Base-by-base conservation (phyloP, 192 early-diverging fungal genomes). In the Oehlia diaphana region DNA sequence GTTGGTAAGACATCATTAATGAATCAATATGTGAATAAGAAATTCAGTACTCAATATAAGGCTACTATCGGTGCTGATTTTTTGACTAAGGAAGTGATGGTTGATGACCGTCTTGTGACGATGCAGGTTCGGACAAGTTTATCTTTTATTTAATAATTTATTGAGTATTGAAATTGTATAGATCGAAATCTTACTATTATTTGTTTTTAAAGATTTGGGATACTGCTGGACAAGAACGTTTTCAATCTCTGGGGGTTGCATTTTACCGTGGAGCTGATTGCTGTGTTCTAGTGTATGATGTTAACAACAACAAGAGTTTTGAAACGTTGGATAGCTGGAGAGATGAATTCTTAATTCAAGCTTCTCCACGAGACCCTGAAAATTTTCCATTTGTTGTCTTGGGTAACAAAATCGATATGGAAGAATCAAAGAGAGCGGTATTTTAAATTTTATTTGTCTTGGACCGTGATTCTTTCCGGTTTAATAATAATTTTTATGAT, bases 31-130 rank as follows among this genome's bases (percentile, higher is more conserved):
- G 96, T 99, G 31, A 96, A 97, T 85, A 94, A 95, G 71, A 96
- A 94, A 83, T 99, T 99, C 88, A 94, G 89, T 84, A 95, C 91
- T 82, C 96, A 97, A 86, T 99, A 99, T 89, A 98, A 98, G 84
- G 98, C 98, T 26, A 99, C 98, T 50, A 98, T 99, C 78, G 98
- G 98, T 35, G 97, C 98, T 21, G 98, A 99, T 86, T 99, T 99
- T 80, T 90, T 99, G 86, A 98, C 96, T 79, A 99, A 99, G 83
- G 96, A 98, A 83, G 93, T 99, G 26, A 87, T 92, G 68, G 93
- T 97, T 14, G 97, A 98, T 80, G 96, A 97, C 79, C 91, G 92
- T 50, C 81, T 93, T 23, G 96, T 96, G n/a, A 98, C 96, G 28
- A 97, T 99, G 87, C 95, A 96, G 91, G 93, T 96, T 82, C 26